Evolutionary conservation across 768 basidiomycete species (phyloP), one percentile per base, ranked within the genome.

Genomic region (Suillus americanus): DNA sequence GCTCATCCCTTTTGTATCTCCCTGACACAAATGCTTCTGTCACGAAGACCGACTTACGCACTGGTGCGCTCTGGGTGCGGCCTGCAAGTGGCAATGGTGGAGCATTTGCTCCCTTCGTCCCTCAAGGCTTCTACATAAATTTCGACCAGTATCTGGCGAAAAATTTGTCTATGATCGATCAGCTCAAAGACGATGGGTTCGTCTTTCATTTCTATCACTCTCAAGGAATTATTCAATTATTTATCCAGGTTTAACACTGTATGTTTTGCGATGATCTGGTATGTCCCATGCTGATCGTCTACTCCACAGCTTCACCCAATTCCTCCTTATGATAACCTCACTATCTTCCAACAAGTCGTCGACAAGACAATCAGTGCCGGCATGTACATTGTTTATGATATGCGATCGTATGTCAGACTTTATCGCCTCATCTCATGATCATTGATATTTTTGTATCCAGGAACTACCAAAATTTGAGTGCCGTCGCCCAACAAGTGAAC

Each of bases 321-420:
- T 20, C 90, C 92, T 1, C 78, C 85, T 0, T 92, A 88, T 65
- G 81, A 81, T 63, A 85, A 89, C 66, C 69, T 83, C 4, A 86
- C 86, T 0, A 75, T 33, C 6, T 68, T 71, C 23, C 35, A 69
- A 38, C 64, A 75, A 48, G 62, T 69, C 3, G 60, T 77, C 10
- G 43, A 71, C 12, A 66, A 1, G 50, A 61, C 73, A 1, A 3
- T 57, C 16, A 67, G 66, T 28, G 62, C 69, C 6, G 72, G 72
- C 40, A 66, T 86, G 3, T 93, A 89, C 69, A 74, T 94, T 38
- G 87, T 93, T 82, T 93, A 90, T 69, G 91, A 94, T 70, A 89
- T 94, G 90, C 83, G 91, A 69, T 75, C 73, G 84, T 85, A 35
- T 54, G 78, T 68, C 61, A 9, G 25, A 20, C 9, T 28, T 54